phyloP scores from a whole-genome alignment of 441 rosid species.

The Francoa sonchifolia region DNA sequence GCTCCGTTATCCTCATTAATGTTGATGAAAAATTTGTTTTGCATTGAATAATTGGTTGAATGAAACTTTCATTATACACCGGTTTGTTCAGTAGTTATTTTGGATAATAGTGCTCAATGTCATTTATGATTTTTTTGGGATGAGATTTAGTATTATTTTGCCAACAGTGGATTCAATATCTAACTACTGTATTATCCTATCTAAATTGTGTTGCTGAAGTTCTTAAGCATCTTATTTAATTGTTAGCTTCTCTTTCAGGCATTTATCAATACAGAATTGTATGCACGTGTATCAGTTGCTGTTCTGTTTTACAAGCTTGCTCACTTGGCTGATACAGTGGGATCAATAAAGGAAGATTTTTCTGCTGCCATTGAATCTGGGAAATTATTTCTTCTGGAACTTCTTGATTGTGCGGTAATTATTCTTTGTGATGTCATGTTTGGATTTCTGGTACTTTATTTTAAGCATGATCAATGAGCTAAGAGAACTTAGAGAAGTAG shows the following conservation, averaged over 20 bases:
- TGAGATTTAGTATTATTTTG: too few relatives aligned
- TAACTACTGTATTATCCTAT: too few relatives aligned
- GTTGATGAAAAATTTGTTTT: too few relatives aligned
- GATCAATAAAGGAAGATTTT: slow-evolving; percentile 31
- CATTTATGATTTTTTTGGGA: too few relatives aligned
- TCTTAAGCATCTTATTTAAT: slow-evolving; percentile 2
- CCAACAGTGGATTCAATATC: slow-evolving; percentile 1
- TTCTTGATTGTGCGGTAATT: slow-evolving; percentile 77
- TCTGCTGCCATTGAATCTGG: slow-evolving; percentile 65
- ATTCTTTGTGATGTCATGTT: slow-evolving; percentile 4
- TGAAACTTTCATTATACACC: too few relatives aligned
- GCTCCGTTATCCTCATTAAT: too few relatives aligned
- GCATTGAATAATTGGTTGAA: too few relatives aligned
- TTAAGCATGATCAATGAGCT: too few relatives aligned
- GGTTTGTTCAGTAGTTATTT: too few relatives aligned
- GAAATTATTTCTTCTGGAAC: slow-evolving; percentile 65
- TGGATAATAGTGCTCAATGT: too few relatives aligned
- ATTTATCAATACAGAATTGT: slow-evolving; percentile 84
- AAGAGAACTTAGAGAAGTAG: too few relatives aligned
- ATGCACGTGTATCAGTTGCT: slow-evolving; percentile 86
- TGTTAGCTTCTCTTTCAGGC: slow-evolving; percentile 33
- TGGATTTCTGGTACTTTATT: too few relatives aligned
- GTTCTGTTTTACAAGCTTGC: slow-evolving; percentile 67
- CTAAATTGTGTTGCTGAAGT: slow-evolving; percentile 3
- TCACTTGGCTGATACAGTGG: slow-evolving; percentile 35